phyloP scores from a whole-genome alignment of 768 basidiomycete genomes.

The Trametes sanguinea region DNA sequence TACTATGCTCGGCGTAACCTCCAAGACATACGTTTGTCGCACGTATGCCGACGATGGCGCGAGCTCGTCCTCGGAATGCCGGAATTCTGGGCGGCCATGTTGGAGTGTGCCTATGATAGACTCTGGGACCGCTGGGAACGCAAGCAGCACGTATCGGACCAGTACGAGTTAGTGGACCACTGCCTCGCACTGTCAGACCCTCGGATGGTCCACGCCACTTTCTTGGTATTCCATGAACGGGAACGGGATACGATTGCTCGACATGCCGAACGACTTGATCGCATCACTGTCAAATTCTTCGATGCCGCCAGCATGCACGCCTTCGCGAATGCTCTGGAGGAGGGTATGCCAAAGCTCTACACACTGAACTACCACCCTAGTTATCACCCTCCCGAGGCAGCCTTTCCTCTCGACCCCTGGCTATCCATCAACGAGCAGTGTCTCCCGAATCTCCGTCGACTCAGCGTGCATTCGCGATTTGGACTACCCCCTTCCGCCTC shows the following conservation, averaged over 20 bases:
- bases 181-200: neutral
- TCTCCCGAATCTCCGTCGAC: neutral
- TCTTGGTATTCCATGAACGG: neutral
- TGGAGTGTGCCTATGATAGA: neutral
- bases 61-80: neutral
- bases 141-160: too few relatives aligned
- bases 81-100: neutral
- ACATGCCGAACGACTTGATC: neutral
- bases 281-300: neutral
- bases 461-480: too few relatives aligned
- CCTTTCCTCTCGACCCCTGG: neutral
- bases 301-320: neutral
- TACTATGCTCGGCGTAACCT: neutral
- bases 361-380: neutral
- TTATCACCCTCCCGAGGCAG: neutral
- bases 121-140: too few relatives aligned
- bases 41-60: conserved; percentile 3
- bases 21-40: neutral
- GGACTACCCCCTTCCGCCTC: neutral
- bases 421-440: neutral
- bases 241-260: neutral
- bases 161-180: neutral
- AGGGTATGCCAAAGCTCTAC: neutral
- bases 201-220: neutral
- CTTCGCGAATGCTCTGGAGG: neutral